Percentiles rank a stretch among this genome's conserved stretches.
Conservation (phyloP, 257 asterid species). For the Jaltomata sinuosa region DNA sequence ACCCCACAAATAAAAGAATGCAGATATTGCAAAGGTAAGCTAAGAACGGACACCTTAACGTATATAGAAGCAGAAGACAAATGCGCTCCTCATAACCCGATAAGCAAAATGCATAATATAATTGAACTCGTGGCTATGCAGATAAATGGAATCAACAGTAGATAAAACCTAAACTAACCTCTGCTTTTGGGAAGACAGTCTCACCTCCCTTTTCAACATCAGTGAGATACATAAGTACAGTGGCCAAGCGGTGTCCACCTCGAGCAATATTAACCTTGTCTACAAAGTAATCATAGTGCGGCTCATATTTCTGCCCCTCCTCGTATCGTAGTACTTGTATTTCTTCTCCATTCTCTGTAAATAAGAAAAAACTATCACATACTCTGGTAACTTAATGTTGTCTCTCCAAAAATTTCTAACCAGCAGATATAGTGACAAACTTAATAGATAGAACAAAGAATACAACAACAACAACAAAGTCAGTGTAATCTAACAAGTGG, state of each 20-base stretch:
- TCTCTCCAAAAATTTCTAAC: neutral
- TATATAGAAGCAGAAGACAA: neutral
- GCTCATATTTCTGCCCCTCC: slow-evolving; percentile 90
- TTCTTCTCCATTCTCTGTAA: slow-evolving; percentile 89
- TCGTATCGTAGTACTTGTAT: slow-evolving; percentile 85
- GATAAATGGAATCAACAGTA: neutral
- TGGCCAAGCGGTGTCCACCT: slow-evolving; percentile 90
- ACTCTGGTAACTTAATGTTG: neutral
- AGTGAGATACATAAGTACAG: slow-evolving; percentile 83
- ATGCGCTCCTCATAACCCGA: neutral
- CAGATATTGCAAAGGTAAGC: neutral
- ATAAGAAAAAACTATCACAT: neutral
- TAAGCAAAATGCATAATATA: neutral
- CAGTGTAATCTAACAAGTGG: too few relatives aligned
- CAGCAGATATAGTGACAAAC: neutral
- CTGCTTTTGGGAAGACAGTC: slow-evolving; percentile 89
- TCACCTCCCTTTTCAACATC: slow-evolving; percentile 95
- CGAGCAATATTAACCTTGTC: slow-evolving; percentile 77
- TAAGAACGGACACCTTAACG: neutral
- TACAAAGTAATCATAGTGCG: slow-evolving; percentile 74
- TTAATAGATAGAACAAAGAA: neutral
- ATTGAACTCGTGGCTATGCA: neutral
- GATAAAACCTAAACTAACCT: slow-evolving; percentile 44
- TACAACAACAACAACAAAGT: too few relatives aligned
- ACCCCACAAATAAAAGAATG: neutral